Percentiles rank a stretch among this genome's conserved stretches.
phyloP scores from a whole-genome alignment of 78 protist species.

The Dictyostelium brefeldianum region DNA sequence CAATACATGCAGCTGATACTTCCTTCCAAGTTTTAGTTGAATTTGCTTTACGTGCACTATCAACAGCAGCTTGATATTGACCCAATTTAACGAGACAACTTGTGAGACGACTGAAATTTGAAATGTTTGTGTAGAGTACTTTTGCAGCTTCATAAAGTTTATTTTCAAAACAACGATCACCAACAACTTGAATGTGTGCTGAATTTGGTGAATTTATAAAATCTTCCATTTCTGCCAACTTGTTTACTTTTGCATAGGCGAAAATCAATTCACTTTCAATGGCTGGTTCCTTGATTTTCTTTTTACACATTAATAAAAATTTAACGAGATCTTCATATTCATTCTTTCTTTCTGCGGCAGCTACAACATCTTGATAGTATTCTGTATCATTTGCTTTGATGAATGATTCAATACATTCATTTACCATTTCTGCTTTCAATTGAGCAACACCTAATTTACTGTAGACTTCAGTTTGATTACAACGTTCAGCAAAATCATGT shows the following conservation, averaged over 20 bases:
- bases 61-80: conserved; percentile 97
- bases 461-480: conserved; percentile 96
- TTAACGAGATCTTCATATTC: conserved; percentile 88
- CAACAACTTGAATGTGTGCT: conserved; percentile 93
- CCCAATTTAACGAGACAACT: conserved; percentile 94
- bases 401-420: conserved; percentile 85
- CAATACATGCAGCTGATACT: conserved; percentile 97
- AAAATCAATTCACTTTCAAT: conserved; percentile 98
- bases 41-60: conserved; percentile 99
- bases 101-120: conserved; percentile 96
- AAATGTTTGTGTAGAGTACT: conserved; percentile 94
- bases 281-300: conserved; percentile 92
- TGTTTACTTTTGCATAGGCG: conserved; percentile 96
- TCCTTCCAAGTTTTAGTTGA: conserved; percentile 98
- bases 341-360: conserved; percentile 84
- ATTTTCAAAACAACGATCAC: conserved; percentile 97
- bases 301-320: conserved; percentile 95
- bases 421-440: conserved; percentile 88
- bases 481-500: conserved; percentile 96
- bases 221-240: conserved; percentile 98
- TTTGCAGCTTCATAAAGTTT: conserved; percentile 97
- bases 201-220: conserved; percentile 95
- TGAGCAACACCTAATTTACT: conserved; percentile 96
- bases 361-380: conserved; percentile 85
- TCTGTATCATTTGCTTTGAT: conserved; percentile 88